phyloP scores from a whole-genome alignment of 352 stramenopile genomes.

The Phytophthora brassicae region DNA sequence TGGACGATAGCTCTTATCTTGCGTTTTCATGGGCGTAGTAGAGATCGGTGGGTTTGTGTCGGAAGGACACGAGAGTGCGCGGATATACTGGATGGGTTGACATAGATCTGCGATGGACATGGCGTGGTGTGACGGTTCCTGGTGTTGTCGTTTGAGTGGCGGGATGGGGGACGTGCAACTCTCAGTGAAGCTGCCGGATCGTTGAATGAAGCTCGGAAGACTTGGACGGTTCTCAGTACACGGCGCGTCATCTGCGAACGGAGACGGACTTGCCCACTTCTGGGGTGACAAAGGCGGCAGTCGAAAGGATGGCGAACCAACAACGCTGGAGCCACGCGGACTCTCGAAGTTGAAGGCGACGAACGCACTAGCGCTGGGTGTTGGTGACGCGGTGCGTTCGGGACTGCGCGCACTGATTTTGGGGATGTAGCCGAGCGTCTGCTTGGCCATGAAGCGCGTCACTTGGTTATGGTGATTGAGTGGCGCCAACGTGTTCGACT shows the following conservation, averaged over 20 bases:
- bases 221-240: slow-evolving; percentile 15
- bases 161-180: slow-evolving; percentile 38
- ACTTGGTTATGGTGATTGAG: slow-evolving; percentile 57
- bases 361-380: slow-evolving; percentile 17
- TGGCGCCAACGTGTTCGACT: slow-evolving; percentile 18
- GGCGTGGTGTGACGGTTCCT: slow-evolving; percentile 22
- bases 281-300: slow-evolving; percentile 52
- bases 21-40: not conserved
- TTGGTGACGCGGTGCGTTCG: slow-evolving; percentile 25
- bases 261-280: slow-evolving; percentile 33
- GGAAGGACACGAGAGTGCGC: slow-evolving; percentile 69
- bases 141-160: slow-evolving; percentile 36
- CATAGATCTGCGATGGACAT: slow-evolving; percentile 56
- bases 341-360: slow-evolving; percentile 30
- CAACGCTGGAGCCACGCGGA: slow-evolving; percentile 12
- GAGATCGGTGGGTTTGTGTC: slow-evolving; percentile 48
- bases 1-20: slow-evolving; percentile 24
- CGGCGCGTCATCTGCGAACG: slow-evolving; percentile 22
- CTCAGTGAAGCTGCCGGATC: slow-evolving; percentile 38
- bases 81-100: slow-evolving; percentile 63
- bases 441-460: slow-evolving; percentile 65
- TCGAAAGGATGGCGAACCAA: slow-evolving; percentile 44
- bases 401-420: slow-evolving; percentile 41
- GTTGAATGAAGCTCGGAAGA: slow-evolving; percentile 28
- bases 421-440: slow-evolving; percentile 60